Evolutionary conservation across 2,329 filamentous ascomycete species (phyloP).

Genomic region (Pseudogymnoascus destructans): DNA sequence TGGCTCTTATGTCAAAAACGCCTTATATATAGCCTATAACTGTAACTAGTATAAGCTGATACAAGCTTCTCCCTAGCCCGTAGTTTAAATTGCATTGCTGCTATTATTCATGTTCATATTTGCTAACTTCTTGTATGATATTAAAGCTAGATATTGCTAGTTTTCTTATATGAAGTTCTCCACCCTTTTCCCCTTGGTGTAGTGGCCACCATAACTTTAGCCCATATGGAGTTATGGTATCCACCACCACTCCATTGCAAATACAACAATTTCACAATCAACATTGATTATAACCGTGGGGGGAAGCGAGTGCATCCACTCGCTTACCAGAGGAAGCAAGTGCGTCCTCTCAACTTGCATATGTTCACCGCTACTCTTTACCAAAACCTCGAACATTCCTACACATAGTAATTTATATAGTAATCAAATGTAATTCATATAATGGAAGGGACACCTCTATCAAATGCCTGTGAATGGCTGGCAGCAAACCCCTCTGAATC

Average conservation of each 20-base stretch:
- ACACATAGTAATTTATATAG: too few species aligned
- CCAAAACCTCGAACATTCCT: too few species aligned
- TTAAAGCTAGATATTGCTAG: neutral
- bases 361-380: too few species aligned
- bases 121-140: neutral
- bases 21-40: neutral
- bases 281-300: slow-evolving; percentile 16
- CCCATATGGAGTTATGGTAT: slow-evolving; percentile 17
- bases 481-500: too few species aligned
- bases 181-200: neutral
- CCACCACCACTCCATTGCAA: slow-evolving; percentile 15
- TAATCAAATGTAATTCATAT: too few species aligned
- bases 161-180: neutral
- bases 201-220: neutral
- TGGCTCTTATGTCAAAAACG: neutral
- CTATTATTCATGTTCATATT: neutral
- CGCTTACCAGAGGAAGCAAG: too few species aligned
- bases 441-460: too few species aligned
- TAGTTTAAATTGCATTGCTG: neutral
- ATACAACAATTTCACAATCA: slow-evolving; percentile 12
- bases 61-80: neutral
- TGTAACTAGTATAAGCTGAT: neutral
- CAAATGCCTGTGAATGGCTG: too few species aligned
- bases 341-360: too few species aligned
- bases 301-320: too few species aligned